Evolutionary conservation across 2,329 filamentous ascomycete genomes (phyloP).

Genomic region (Uncinocarpus reesii): DNA sequence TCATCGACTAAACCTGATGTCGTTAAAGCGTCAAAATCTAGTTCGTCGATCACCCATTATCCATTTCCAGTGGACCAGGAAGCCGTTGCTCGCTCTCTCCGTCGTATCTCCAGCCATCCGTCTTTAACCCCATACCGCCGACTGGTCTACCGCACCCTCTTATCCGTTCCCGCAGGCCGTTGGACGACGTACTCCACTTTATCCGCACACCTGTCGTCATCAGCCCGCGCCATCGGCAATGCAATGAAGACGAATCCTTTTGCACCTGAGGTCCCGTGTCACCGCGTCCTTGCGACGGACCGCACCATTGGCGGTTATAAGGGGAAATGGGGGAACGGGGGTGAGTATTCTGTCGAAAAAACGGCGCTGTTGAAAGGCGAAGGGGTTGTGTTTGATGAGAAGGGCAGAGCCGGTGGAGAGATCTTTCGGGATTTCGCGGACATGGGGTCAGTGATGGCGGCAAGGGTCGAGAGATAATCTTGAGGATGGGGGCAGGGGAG

Average conservation of each 20-base stretch:
- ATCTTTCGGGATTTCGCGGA: constrained; percentile 28
- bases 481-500: too few species aligned
- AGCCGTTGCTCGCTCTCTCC: constrained; percentile 25
- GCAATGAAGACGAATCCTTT: constrained; percentile 70
- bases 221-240: constrained; percentile 66
- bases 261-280: constrained; percentile 70
- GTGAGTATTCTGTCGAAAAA: constrained; percentile 35
- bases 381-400: constrained; percentile 38
- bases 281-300: constrained; percentile 65
- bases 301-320: constrained; percentile 48
- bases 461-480: background rate
- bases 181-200: constrained; percentile 71
- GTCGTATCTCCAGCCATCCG: constrained; percentile 36
- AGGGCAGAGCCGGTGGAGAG: constrained; percentile 29
- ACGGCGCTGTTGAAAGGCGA: constrained; percentile 34
- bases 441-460: constrained; percentile 13
- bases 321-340: constrained; percentile 41
- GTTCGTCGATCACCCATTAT: background rate
- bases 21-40: background rate
- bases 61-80: constrained; percentile 4
- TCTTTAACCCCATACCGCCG: constrained; percentile 43
- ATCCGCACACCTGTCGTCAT: constrained; percentile 56
- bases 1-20: background rate
- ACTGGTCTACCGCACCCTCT: constrained; percentile 58
- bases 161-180: constrained; percentile 63